Base-by-base conservation (phyloP, 306 rosid genomes). In the Styphnolobium japonicum region DNA sequence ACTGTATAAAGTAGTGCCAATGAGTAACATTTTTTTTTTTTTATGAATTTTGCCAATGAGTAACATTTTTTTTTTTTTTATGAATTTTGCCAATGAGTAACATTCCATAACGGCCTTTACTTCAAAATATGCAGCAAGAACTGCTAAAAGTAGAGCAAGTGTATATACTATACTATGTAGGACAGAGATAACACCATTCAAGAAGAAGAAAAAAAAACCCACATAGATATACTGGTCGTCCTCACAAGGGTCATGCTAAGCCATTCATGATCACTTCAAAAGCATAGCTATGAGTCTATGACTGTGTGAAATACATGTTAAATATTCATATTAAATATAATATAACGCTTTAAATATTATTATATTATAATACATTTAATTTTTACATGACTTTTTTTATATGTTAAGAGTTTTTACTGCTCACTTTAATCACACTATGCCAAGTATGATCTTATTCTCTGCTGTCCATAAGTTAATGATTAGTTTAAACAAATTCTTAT, bases 1-100 rank as follows among this genome's bases (percentile, higher is more conserved):
- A 60, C 55, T 39, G 72, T 18, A 70, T 58, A 58, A 79, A 71
- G 78, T 6, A 60, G 37, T 34, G 22, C 40, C 76, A 56, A 27
- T 18, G 4, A 40, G 18, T 29, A 29, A 25, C 76, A 53, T 67
- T 33, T n/a, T n/a, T n/a, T n/a, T n/a, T n/a, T n/a, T n/a, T n/a
- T n/a, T n/a, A n/a, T n/a, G n/a, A n/a, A n/a, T n/a, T n/a, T n/a
- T 34, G 22, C 40, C 76, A 56, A 27, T 18, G 4, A 40, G 18
- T 29, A 29, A 25, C 76, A 53, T 67, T 33, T n/a, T n/a, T n/a
- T n/a, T n/a, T n/a, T n/a, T n/a, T n/a, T n/a, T n/a, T n/a, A n/a
- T n/a, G n/a, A n/a, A n/a, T n/a, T n/a, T n/a, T 34, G 22, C 40
- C 76, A 56, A 27, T 18, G 4, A 40, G 18, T 29, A 29, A 25